Evolutionary conservation across 1,139 yeast genomes (phyloP), one percentile per base, ranked within the genome.

Genomic region (Taphrina flavorubra): DNA sequence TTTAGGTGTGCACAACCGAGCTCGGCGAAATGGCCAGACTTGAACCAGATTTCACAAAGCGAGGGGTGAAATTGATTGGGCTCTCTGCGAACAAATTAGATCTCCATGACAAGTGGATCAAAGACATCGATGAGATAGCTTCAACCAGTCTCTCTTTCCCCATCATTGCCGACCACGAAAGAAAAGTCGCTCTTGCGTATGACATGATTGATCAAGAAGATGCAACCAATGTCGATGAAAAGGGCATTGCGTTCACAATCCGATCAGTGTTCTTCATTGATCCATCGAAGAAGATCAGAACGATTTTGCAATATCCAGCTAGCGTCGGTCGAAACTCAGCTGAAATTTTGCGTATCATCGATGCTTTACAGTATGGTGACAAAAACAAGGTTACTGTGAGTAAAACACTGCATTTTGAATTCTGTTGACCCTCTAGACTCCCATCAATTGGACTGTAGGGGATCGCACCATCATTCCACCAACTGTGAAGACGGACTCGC

Each of bases 201-300:
- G 97, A 91, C 78, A 91, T 91, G 97, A 89, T 90, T 74, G 95
- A 90, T 79, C 92, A 90, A 79, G 90, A 87, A 75, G 96, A 92
- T 69, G 88, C 89, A 81, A 83, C 88, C 80, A 89, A 89, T 78
- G 82, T 91, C 75, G 85, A 83, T 78, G 82, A 83, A 74, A 89
- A 90, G 72, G 80, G 79, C 31, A 78, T 84, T 69, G 90, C 89
- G 69, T 85, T 87, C 78, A 90, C 97, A 71, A 88, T 91, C 78
- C 89, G 97, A 82, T 87, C 94, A 20, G 97, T 91, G 61, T 91
- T 88, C 80, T 82, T 91, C 78, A 90, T 91, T 77, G 97, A 91
- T 79, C 97, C 97, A 71, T 78, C 82, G 73, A 91, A 91, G 85
- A 91, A 88, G 80, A 85, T 91, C 76, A 87, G 97, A 79, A 83